A percentile compares a stretch with the other conserved stretches of the same genome.
Evolutionary conservation across 2,329 filamentous ascomycete genomes (phyloP).

Genomic region (Trichoderma atrobrunneum): DNA sequence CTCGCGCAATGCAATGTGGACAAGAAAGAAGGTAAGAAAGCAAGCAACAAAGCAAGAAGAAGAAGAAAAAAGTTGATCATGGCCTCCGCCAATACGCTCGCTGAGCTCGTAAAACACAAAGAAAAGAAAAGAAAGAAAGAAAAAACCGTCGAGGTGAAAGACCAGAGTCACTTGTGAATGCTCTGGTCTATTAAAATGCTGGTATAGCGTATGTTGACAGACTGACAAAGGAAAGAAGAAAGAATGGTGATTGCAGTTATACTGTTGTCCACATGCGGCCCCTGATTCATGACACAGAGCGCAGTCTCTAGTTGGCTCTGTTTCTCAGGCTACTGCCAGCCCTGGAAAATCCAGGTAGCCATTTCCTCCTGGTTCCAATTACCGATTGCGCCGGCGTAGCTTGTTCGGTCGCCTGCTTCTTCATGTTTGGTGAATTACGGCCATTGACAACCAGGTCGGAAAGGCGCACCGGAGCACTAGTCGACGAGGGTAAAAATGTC

Average conservation of each 20-base stretch:
- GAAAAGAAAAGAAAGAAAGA: neutral
- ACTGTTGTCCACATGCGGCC: neutral
- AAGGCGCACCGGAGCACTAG: conserved; percentile 17
- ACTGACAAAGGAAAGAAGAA: conserved; percentile 1
- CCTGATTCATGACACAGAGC: conserved; percentile 1
- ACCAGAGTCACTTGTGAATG: neutral
- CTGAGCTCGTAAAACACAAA: neutral
- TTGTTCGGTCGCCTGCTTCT: neutral
- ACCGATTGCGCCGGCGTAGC: conserved; percentile 21
- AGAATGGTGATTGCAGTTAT: neutral
- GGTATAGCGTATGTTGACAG: conserved; percentile 5
- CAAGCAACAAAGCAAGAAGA: neutral
- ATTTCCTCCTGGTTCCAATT: conserved; percentile 35
- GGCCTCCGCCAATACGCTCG: neutral
- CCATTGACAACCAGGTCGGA: conserved; percentile 1
- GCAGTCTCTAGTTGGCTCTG: conserved; percentile 26
- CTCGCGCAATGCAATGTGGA: conserved; percentile 7
- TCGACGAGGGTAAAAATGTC: conserved; percentile 21
- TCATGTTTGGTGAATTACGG: neutral
- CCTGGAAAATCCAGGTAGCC: conserved; percentile 36
- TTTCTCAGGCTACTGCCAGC: conserved; percentile 25
- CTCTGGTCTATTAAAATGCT: conserved; percentile 1
- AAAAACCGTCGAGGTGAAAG: conserved; percentile 1
- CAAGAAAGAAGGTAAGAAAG: neutral
- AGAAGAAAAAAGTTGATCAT: neutral